phyloP scores from a whole-genome alignment of 345 rosid species.

The Carallia pectinifolia region DNA sequence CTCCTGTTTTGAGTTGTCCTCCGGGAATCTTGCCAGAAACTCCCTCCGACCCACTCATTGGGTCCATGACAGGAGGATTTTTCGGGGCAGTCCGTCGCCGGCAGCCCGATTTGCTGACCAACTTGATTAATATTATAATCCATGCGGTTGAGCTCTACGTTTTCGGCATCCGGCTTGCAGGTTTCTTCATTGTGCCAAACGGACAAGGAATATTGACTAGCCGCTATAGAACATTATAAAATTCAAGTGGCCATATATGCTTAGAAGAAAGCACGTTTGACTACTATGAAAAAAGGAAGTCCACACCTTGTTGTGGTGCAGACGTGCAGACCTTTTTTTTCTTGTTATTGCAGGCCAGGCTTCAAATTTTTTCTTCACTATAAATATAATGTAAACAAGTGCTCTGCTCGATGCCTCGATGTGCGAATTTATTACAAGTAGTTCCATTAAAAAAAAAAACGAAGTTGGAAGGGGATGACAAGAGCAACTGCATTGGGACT shows the following conservation, averaged over 20 bases:
- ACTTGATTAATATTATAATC: too few species aligned
- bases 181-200: too few species aligned
- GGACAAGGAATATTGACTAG: too few species aligned
- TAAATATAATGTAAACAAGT: not conserved
- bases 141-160: too few species aligned
- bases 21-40: too few species aligned
- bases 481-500: conserved; percentile 21
- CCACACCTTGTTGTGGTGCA: not conserved
- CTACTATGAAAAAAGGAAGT: not conserved
- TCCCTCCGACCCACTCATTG: too few species aligned
- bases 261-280: conserved; percentile 8
- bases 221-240: too few species aligned
- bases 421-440: not conserved
- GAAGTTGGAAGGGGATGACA: conserved; percentile 12
- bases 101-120: too few species aligned
- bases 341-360: not conserved
- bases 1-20: too few species aligned
- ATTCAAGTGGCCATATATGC: not conserved
- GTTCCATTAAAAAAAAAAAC: not conserved
- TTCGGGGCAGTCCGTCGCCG: too few species aligned
- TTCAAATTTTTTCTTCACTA: not conserved
- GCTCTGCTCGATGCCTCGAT: not conserved
- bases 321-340: conserved; percentile 20
- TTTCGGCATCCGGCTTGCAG: too few species aligned
- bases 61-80: too few species aligned